Evolutionary conservation across 345 rosid species (phyloP), one percentile per base, ranked within the genome.

Genomic region (Reutealis trisperma): DNA sequence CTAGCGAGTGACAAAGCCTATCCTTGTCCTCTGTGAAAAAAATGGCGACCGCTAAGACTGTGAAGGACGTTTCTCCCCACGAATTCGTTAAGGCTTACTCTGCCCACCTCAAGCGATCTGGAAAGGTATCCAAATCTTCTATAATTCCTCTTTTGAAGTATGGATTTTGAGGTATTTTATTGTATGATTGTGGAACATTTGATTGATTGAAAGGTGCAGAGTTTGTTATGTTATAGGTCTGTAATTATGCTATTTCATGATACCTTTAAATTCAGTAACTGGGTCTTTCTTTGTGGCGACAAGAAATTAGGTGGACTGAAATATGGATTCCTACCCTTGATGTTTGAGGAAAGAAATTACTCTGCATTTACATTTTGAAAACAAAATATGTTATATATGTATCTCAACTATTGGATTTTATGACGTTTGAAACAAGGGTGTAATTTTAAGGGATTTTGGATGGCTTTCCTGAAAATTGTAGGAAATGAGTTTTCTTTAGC

Each of bases 81-180:
- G 98, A 92, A 76, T 93, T 93, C 77, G 95, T 91, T 5, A 93
- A 86, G 84, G 98, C 97, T 57, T 93, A 93, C 41, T 85, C 98
- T 45, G 88, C 94, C 41, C 95, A 93, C 72, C 97, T 93, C 84
- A 93, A 93, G 87, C 88, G 95, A 78, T 93, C 98, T 71, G 98
- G 98, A 78, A 93, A 93, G 97, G 98, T 93, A 30, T 54, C 6
- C 21, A 16, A 47, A 1, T 19, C 8, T 54, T 19, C 8, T n/a
- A 2, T 16, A n/a, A 15, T 45, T 68, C 11, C 4, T 49, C 58
- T 25, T 68, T 9, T 32, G 4, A 11, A 18, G 8, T 54, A 19
- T 54, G 19, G 59, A 18, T 16, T 54, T 18, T 18, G 19, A 5
- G 59, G 51, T 16, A 6, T 16, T 54, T 54, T 15, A 2, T 15